Evolutionary conservation across 1,284 basidiomycete genomes (phyloP), one percentile per base, ranked within the genome.

Genomic region (Moniliella sp.): DNA sequence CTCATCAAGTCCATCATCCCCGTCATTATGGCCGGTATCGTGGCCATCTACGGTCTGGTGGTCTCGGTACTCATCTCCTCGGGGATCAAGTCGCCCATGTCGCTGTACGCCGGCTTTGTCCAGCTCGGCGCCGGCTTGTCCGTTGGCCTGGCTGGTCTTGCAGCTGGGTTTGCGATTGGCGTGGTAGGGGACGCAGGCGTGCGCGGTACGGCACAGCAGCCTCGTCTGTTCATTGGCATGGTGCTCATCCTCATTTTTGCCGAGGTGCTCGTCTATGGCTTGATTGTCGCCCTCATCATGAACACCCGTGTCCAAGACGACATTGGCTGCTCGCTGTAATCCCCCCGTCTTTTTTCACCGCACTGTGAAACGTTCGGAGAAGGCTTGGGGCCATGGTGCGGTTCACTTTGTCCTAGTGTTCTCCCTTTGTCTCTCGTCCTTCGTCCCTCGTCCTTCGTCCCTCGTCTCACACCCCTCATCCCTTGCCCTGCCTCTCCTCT

Each of bases 11-110:
- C 78, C 21, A 69, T 88, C 42, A 82, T 93, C 56, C 84, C 84
- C 15, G 86, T 94, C 62, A 78, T 97, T 65, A 94, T 97, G 86
- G 83, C 86, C 69, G 86, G 86, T 83, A 94, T 97, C 67, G 86
- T 75, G 47, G 73, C 73, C 32, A 52, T 70, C 40, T 74, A 74
- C 48, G 72, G 72, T 19, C 56, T 74, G 26, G 72, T 74, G 5
- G 72, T 65, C 28, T 62, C 61, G 29, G 64, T 65, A 16, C 52
- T 65, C 33, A 65, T 65, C 40, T 62, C 62, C 17, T 61, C 61
- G 36, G 62, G 57, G 40, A n/a, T 49, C 30, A 43, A 70, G 32
- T 68, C 69, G 9, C 54, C 57, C 18, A 62, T 58, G 66, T 36
- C 71, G 77, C 17, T 71, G 64, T 58, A 67, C 74, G 30, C 69